These are phyloP conservation scores for Podospora sp. DNA, from an alignment of 495 filamentous ascomycete species.

Conservation along the genomic window DNA sequence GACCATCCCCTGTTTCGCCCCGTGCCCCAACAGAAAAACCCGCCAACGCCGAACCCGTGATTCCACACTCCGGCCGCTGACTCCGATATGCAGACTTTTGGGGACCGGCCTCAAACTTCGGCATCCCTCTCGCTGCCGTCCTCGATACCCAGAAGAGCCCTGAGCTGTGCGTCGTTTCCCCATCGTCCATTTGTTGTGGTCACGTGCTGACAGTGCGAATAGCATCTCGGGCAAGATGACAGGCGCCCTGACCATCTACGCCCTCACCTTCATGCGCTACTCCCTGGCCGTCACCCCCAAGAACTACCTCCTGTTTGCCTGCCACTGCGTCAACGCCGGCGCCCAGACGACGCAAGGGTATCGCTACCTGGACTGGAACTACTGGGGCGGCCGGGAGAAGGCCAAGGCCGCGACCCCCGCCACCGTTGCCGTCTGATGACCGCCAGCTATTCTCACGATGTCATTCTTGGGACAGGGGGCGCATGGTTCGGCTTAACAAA, in stretches of 20 bases:
- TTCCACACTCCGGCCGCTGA: background rate
- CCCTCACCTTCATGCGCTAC: constrained; percentile 94
- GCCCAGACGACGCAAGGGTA: constrained; percentile 77
- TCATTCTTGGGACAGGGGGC: background rate
- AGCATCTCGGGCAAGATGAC: constrained; percentile 97
- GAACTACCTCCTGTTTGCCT: constrained; percentile 93
- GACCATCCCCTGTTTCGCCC: background rate
- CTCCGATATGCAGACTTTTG: constrained; percentile 74
- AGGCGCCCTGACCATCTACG: constrained; percentile 77
- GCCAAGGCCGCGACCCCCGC: background rate
- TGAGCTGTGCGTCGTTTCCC: constrained; percentile 69
- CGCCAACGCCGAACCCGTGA: background rate
- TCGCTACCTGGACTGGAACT: constrained; percentile 65
- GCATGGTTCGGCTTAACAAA: background rate
- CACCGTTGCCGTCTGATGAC: background rate
- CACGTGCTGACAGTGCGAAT: background rate
- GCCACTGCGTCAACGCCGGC: constrained; percentile 79
- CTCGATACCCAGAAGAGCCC: constrained; percentile 91
- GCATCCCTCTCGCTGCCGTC: constrained; percentile 89
- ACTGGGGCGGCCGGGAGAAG: constrained; percentile 52
- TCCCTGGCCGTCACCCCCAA: constrained; percentile 83
- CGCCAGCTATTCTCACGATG: background rate
- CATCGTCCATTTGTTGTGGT: too few species aligned
- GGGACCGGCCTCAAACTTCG: constrained; percentile 94
- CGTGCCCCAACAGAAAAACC: background rate